phyloP scores from a whole-genome alignment of 2,329 filamentous ascomycete genomes.

The Metarhizium humberi region DNA sequence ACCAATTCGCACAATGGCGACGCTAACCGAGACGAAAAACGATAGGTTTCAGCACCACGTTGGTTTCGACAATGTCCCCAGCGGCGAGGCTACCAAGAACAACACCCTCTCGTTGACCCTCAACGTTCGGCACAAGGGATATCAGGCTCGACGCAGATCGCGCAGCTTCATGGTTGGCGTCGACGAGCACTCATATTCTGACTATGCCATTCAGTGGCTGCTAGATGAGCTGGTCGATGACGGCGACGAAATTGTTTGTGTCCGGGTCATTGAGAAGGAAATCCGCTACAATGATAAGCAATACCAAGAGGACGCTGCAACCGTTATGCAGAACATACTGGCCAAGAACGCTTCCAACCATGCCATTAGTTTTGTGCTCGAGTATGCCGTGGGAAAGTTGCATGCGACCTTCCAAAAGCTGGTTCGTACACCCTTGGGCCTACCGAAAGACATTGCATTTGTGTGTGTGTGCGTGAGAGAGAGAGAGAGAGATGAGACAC shows the following conservation, averaged over 20 bases:
- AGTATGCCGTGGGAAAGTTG: constrained; percentile 82
- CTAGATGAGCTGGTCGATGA: constrained; percentile 88
- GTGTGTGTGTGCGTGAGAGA: neutral
- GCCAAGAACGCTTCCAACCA: constrained; percentile 70
- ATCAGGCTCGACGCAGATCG: constrained; percentile 69
- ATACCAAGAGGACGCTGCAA: constrained; percentile 68
- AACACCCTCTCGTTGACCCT: constrained; percentile 66
- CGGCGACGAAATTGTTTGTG: constrained; percentile 85
- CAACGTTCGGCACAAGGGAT: constrained; percentile 78
- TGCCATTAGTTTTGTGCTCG: constrained; percentile 75
- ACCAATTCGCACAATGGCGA: constrained; percentile 23
- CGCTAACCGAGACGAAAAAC: constrained; percentile 31
- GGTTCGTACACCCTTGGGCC: constrained; percentile 39
- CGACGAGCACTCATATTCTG: constrained; percentile 84
- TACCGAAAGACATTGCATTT: neutral
- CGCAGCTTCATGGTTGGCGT: constrained; percentile 86
- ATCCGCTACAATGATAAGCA: constrained; percentile 58
- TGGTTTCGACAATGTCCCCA: constrained; percentile 50
- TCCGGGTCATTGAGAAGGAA: constrained; percentile 80
- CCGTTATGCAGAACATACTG: constrained; percentile 67
- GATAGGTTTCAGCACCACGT: constrained; percentile 51
- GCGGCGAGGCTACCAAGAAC: constrained; percentile 48
- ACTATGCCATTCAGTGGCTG: constrained; percentile 87
- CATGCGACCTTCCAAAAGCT: constrained; percentile 85
- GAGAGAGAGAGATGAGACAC: neutral